Evolutionary conservation across 2,329 filamentous ascomycete genomes (phyloP), one percentile per base, ranked within the genome.

Genomic region (Phialemonium atrogriseum): DNA sequence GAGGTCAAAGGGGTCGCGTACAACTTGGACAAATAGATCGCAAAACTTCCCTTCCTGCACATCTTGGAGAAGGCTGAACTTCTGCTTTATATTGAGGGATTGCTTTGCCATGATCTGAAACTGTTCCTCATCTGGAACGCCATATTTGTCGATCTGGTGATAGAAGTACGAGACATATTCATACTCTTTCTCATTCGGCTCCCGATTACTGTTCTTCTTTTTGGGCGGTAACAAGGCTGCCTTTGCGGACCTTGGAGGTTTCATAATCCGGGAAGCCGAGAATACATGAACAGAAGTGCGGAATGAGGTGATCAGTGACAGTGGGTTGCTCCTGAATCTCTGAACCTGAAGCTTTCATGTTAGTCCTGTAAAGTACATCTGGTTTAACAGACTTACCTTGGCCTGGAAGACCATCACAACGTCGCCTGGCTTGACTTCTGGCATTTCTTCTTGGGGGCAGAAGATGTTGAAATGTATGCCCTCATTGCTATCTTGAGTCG

Each of bases 21-120:
- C 69, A 3, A 94, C 73, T 48, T 88, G 71, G 2, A 73, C 86
- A 12, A 84, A 61, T 2, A 93, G 50, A 49, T 94, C 76, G 45
- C 70, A 75, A 48, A 80, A 93, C 0, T 46, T 61, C 10, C 55
- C 52, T 1, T 68, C 57, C 3, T 58, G 46, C 2, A 85, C 56
- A 43, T 87, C 73, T 41, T 79, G 66, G 32, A 95, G 66, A 12
- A 80, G 59, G 21, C 62, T 62, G 45, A 79, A 80, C 48, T 81
- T 86, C 8, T 69, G 48, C 26, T 56, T 67, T 27, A 61, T 24
- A 25, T 66, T 66, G 22, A 51, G 39, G 0, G 72, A 68, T 23
- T 52, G 52, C 0, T 47, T 34, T 3, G 53, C 49, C 32, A 51
- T 55, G 3, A 37, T 29, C 11, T 62, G 40, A 36, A 75, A 77